Evolutionary conservation across 768 basidiomycete genomes (phyloP).

Genomic region (Tulasnella sp.): DNA sequence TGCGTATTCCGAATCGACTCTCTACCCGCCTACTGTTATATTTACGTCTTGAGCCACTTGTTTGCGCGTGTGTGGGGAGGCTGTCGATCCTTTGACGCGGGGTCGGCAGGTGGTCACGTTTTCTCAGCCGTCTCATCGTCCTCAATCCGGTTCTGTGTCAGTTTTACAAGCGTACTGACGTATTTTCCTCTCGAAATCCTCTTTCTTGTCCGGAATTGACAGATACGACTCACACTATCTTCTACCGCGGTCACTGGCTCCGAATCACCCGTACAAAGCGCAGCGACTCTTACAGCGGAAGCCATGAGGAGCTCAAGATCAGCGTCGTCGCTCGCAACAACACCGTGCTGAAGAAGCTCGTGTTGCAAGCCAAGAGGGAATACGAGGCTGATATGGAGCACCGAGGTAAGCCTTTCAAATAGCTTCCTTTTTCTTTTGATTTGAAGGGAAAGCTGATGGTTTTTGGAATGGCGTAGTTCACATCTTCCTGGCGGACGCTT

Average conservation of each 20-base stretch:
- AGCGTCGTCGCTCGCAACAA: conserved; percentile 87
- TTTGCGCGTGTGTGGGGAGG: not conserved
- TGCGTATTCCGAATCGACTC: not conserved
- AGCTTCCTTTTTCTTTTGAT: not conserved
- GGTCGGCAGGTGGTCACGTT: not conserved
- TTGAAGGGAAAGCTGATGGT: not conserved
- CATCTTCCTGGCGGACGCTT: conserved; percentile 86
- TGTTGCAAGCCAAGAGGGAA: conserved; percentile 80
- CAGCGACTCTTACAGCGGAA: conserved; percentile 47
- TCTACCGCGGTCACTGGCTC: conserved; percentile 86
- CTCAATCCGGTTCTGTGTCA: not conserved
- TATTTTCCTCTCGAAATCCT: not conserved
- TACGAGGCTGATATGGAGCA: conserved; percentile 91
- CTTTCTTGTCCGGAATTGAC: not conserved
- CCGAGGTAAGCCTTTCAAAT: conserved; percentile 40
- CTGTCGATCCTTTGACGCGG: not conserved
- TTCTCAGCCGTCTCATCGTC: not conserved
- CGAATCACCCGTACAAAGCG: conserved; percentile 46
- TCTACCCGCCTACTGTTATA: not conserved
- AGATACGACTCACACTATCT: conserved; percentile 88
- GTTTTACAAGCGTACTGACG: not conserved
- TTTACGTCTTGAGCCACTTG: not conserved
- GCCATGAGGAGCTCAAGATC: conserved; percentile 69
- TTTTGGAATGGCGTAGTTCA: conserved; percentile 48
- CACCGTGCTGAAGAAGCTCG: conserved; percentile 80